Conservation (phyloP, 2,329 filamentous ascomycete genomes). For the Fusarium dimerum region DNA sequence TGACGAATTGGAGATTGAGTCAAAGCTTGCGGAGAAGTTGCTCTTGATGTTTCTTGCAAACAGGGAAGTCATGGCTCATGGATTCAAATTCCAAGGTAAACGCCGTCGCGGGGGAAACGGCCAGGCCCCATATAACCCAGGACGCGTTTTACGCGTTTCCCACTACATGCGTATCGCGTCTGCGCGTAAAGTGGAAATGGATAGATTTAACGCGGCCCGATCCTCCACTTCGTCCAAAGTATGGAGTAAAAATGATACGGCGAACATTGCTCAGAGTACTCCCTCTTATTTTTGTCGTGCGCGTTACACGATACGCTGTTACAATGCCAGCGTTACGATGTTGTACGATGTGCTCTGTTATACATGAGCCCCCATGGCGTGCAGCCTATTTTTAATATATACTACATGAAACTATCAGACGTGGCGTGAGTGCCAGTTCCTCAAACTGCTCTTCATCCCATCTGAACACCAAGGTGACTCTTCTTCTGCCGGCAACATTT, state of each 20-base stretch:
- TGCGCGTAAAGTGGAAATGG: slow-evolving; percentile 11
- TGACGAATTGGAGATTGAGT: slow-evolving; percentile 1
- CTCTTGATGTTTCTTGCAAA: slow-evolving; percentile 11
- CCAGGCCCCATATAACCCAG: neutral
- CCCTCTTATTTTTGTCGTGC: too few species aligned
- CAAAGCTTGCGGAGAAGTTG: slow-evolving; percentile 9
- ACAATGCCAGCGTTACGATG: neutral
- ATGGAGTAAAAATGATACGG: too few species aligned
- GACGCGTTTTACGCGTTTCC: slow-evolving; percentile 6
- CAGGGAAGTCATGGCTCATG: slow-evolving; percentile 1
- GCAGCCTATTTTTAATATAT: neutral
- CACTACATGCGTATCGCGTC: neutral
- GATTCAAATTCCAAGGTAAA: slow-evolving; percentile 2
- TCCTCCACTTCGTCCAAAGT: too few species aligned
- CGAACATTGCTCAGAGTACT: too few species aligned
- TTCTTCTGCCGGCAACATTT: neutral
- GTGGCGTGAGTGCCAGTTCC: neutral
- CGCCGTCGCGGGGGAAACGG: slow-evolving; percentile 24
- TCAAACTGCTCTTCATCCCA: neutral
- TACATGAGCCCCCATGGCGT: too few species aligned
- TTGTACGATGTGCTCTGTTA: too few species aligned
- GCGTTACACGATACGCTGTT: neutral
- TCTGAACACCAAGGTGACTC: neutral
- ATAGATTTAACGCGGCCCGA: neutral
- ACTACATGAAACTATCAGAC: neutral